Evolutionary conservation across 2,329 filamentous ascomycete species (phyloP).

Genomic region (Fusarium sp.): DNA sequence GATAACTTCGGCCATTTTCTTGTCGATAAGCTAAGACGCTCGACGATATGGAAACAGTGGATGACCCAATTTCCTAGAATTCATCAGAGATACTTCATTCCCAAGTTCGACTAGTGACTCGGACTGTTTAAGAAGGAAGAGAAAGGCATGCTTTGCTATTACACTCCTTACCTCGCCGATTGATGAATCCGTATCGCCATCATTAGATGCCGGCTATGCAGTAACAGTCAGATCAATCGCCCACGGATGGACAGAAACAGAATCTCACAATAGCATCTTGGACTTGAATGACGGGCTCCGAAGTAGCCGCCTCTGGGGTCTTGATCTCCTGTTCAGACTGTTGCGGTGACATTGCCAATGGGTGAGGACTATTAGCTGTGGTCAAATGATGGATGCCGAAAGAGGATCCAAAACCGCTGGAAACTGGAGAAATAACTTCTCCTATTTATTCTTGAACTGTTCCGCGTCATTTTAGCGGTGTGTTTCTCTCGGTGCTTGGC

Average conservation of each 20-base stretch:
- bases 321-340: neutral
- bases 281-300: neutral
- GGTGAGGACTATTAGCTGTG: neutral
- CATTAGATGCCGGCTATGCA: neutral
- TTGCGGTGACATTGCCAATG: neutral
- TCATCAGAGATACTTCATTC: neutral
- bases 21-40: neutral
- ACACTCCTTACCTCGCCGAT: neutral
- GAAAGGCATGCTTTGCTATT: neutral
- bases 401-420: neutral
- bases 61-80: neutral
- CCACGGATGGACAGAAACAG: neutral
- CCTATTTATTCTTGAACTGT: neutral
- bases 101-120: too few relatives aligned
- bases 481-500: too few relatives aligned
- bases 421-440: neutral
- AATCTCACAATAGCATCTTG: constrained; percentile 1
- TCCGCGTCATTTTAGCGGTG: too few relatives aligned
- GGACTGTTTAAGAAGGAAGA: neutral
- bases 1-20: neutral
- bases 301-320: neutral
- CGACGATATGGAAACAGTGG: neutral
- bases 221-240: neutral
- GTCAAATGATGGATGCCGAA: neutral
- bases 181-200: neutral